These are phyloP conservation scores for Hypsizygus marmoreus DNA, from an alignment of 768 basidiomycete species.

Conservation along the genomic window DNA sequence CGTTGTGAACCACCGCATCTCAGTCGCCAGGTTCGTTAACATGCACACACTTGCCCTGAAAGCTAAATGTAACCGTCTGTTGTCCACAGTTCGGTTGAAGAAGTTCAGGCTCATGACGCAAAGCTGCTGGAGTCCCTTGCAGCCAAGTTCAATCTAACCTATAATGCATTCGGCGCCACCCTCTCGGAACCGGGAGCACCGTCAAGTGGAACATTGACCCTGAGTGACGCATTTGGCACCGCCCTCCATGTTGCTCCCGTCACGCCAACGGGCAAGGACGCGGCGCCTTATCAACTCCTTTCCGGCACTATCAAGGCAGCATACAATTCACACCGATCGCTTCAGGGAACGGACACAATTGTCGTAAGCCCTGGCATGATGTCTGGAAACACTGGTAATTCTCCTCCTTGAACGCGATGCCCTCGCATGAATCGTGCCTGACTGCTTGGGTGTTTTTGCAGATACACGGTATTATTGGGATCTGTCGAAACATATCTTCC, in stretches of 20 bases:
- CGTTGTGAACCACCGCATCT: conserved; percentile 72
- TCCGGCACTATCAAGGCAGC: conserved; percentile 68
- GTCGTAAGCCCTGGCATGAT: conserved; percentile 56
- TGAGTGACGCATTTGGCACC: conserved; percentile 50
- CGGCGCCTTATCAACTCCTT: conserved; percentile 50
- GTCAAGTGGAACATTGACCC: conserved; percentile 46
- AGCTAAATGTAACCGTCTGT: background rate
- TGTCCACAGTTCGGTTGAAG: conserved; percentile 40
- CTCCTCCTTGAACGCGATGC: too few species aligned
- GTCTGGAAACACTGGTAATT: conserved; percentile 58
- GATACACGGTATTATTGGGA: conserved; percentile 65
- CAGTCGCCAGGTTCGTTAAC: conserved; percentile 51
- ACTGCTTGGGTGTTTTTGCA: conserved; percentile 23
- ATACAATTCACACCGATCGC: conserved; percentile 49
- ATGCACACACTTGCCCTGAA: background rate
- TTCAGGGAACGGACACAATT: conserved; percentile 36
- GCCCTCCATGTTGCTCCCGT: conserved; percentile 70
- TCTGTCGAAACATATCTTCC: conserved; percentile 64
- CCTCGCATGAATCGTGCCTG: background rate
- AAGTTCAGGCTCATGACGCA: conserved; percentile 45
- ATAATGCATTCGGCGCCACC: conserved; percentile 53
- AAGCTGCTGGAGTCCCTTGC: conserved; percentile 50
- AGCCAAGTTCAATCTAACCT: conserved; percentile 55
- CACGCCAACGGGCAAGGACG: conserved; percentile 48
- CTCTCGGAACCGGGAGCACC: conserved; percentile 35